These are phyloP conservation scores for Macrolepiota dolichaula DNA, from an alignment of 768 basidiomycete species.

Conservation along the genomic window DNA sequence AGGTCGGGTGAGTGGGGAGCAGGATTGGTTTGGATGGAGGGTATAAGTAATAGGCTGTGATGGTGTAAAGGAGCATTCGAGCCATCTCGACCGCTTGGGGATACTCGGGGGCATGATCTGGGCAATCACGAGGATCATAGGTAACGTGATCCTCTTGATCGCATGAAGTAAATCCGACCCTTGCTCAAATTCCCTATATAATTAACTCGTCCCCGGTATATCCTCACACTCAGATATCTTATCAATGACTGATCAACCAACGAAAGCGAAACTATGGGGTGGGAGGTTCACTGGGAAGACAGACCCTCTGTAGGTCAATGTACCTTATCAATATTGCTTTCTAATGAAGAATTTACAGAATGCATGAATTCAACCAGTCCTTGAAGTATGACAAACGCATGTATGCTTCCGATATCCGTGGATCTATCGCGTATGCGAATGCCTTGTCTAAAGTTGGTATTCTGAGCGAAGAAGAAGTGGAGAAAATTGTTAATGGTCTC, in stretches of 20 bases:
- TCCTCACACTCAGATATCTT: neutral
- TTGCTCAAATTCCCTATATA: neutral
- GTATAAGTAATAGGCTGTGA: neutral
- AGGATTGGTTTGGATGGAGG: neutral
- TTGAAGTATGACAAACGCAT: constrained; percentile 93
- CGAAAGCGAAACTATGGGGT: constrained; percentile 80
- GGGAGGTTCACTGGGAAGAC: constrained; percentile 87
- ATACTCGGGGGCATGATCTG: neutral
- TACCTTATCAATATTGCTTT: constrained; percentile 12
- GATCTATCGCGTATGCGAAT: constrained; percentile 95
- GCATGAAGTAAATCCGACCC: neutral
- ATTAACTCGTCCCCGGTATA: constrained; percentile 1
- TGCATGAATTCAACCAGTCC: constrained; percentile 98
- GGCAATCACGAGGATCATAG: neutral
- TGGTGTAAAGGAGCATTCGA: neutral
- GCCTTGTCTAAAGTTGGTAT: constrained; percentile 80
- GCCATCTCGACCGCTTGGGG: neutral
- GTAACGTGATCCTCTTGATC: constrained; percentile 2
- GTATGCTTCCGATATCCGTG: constrained; percentile 87
- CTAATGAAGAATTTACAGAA: constrained; percentile 43
- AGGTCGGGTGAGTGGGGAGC: neutral
- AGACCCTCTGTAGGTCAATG: constrained; percentile 69
- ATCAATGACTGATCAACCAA: constrained; percentile 35
- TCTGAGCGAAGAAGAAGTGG: constrained; percentile 72
- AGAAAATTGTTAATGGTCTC: constrained; percentile 71